Base-by-base conservation (phyloP, 108 stramenopile species). In the Pseudonitzschia multistriata region DNA sequence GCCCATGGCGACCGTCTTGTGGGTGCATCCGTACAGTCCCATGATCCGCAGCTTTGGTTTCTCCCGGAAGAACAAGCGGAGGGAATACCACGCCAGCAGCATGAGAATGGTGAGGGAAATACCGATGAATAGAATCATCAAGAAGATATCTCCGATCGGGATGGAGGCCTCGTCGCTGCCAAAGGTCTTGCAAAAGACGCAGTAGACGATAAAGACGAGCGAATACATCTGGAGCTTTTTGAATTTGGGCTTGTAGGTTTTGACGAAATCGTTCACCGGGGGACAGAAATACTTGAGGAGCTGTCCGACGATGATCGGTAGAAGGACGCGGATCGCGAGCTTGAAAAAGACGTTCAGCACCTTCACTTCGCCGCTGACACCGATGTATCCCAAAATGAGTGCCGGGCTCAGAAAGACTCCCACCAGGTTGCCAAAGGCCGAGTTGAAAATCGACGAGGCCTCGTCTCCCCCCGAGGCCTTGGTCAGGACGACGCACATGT, bases 401-500 rank as follows among this genome's bases (percentile, higher is more conserved):
- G 65, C 19, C 8, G 90, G 90, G 33, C 77, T 85, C 11, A 88
- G 29, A 72, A 91, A 83, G 53, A 88, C 86, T 0, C 90, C 90
- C 48, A 87, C 49, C 40, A 88, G 17, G 66, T 88, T 91, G 7
- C 85, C 85, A 59, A 78, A 78, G 17, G 87, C 84, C 0, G 84
- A 68, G 73, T 87, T 92, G 77, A 92, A 88, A 49, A 96, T 81
- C 15, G 94, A 88, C 3, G 86, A 49, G 36, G 91, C 90, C 63
- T 91, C 91, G 66, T 96, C 95, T 5, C 95, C 95, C 3, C 82
- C 86, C 6, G 86, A 66, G 47, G 73, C 68, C 66, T 83, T 90
- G 29, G 90, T 92, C 34, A 96, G 71, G 13, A 96, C 89, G n/a
- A 91, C 39, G 1, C 81, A 78, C 92, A 92, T 93, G 49, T 90